A percentile compares a stretch with the other conserved stretches of the same genome.
Evolutionary conservation across 108 stramenopile genomes (phyloP).

Genomic region (Nitzschia sp.): DNA sequence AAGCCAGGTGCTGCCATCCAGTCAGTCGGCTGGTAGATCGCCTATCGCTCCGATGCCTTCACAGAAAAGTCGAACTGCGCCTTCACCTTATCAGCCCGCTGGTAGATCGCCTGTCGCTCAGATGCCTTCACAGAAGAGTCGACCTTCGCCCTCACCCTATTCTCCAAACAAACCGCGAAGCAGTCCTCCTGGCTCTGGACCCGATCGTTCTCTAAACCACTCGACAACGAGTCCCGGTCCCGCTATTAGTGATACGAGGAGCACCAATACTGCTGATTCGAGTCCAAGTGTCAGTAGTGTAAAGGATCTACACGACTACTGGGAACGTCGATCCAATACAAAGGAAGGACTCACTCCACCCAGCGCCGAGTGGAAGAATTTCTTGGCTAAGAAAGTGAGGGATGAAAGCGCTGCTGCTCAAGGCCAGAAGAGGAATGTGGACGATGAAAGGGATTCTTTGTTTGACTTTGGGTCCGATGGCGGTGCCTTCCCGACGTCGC

Average conservation of each 20-base stretch:
- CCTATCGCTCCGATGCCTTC: background rate
- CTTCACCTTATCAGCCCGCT: background rate
- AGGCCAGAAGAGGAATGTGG: conserved; percentile 3
- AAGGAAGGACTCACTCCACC: background rate
- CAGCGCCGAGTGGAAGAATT: conserved; percentile 52
- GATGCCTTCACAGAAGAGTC: background rate
- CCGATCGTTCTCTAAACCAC: background rate
- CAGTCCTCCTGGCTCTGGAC: background rate
- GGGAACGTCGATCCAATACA: conserved; percentile 21
- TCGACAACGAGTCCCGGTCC: background rate
- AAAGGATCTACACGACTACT: conserved; percentile 17
- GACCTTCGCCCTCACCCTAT: background rate
- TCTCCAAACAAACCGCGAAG: background rate
- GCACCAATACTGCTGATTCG: conserved; percentile 10
- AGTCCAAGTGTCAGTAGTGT: conserved; percentile 7
- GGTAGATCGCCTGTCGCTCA: background rate
- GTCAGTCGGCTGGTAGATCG: background rate
- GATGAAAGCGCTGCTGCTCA: conserved; percentile 29
- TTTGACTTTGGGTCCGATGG: conserved; percentile 33
- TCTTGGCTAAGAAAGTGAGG: conserved; percentile 42
- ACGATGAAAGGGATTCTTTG: conserved; percentile 41
- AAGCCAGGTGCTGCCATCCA: background rate
- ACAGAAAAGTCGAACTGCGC: background rate
- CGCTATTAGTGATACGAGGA: conserved; percentile 2
- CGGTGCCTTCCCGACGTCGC: conserved; percentile 5